Conservation (phyloP, 306 rosid species). For the Biancaea sappan region DNA sequence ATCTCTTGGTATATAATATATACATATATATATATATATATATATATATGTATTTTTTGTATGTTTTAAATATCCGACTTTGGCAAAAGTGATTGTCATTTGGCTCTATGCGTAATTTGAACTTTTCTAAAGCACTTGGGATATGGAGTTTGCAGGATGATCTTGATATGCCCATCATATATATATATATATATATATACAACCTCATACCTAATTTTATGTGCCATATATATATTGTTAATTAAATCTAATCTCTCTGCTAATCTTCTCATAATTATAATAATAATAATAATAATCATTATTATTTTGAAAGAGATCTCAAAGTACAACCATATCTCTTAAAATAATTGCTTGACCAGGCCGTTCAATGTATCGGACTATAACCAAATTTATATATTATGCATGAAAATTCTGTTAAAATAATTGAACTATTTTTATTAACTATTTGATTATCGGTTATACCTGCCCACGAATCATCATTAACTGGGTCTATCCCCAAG, state of each 20-base stretch:
- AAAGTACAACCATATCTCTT: constrained; percentile 55
- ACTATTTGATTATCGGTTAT: constrained; percentile 45
- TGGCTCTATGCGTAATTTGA: constrained; percentile 1
- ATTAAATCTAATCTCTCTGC: constrained; percentile 25
- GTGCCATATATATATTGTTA: neutral
- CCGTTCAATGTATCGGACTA: constrained; percentile 46
- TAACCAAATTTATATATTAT: constrained; percentile 31
- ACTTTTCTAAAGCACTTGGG: constrained; percentile 8
- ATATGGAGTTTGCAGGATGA: constrained; percentile 29
- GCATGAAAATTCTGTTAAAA: neutral
- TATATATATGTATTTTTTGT: neutral
- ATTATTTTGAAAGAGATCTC: constrained; percentile 45
- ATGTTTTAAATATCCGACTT: constrained; percentile 22
- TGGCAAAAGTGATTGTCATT: constrained; percentile 16
- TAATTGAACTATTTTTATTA: neutral
- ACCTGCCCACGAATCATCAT: constrained; percentile 45
- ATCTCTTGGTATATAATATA: too few species aligned
- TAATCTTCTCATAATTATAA: constrained; percentile 22
- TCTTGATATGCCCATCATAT: constrained; percentile 41
- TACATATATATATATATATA: too few species aligned
- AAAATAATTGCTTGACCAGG: constrained; percentile 33
- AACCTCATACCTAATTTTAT: constrained; percentile 35
- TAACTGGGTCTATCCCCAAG: neutral
- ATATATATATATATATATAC: too few species aligned
- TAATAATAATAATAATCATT: neutral